These are phyloP conservation scores for Austropuccinia psidii DNA, from an alignment of 1,284 basidiomycete genomes.

Conservation along the genomic window DNA sequence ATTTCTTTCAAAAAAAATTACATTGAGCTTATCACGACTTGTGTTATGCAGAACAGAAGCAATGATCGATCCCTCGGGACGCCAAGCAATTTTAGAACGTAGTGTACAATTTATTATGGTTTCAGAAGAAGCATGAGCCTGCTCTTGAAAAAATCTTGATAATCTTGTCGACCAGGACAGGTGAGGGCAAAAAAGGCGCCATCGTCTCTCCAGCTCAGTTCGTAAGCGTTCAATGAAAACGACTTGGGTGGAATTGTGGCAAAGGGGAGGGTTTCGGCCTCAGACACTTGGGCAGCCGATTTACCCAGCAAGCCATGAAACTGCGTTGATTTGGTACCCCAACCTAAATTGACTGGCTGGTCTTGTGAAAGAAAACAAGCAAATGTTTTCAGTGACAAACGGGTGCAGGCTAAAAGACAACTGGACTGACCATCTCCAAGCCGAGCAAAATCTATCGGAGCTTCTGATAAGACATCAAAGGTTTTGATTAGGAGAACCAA, in stretches of 20 bases:
- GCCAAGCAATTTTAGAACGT: slow-evolving; percentile 73
- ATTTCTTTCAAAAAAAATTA: slow-evolving; percentile 93
- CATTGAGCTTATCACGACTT: slow-evolving; percentile 60
- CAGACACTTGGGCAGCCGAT: slow-evolving; percentile 56
- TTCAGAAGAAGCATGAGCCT: slow-evolving; percentile 70
- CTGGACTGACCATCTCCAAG: slow-evolving; percentile 44
- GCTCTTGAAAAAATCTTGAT: slow-evolving; percentile 75
- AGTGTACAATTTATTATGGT: slow-evolving; percentile 61
- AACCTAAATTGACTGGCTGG: slow-evolving; percentile 51
- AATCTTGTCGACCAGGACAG: slow-evolving; percentile 6
- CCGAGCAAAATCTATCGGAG: slow-evolving; percentile 41
- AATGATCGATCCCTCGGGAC: slow-evolving; percentile 77
- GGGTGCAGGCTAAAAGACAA: no score
- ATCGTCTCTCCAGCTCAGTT: slow-evolving; percentile 17
- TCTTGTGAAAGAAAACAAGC: no score
- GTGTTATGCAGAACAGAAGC: slow-evolving; percentile 71
- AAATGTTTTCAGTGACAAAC: no score
- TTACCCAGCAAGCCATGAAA: slow-evolving; percentile 96
- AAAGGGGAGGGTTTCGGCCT: slow-evolving; percentile 38
- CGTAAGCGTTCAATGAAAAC: background rate
- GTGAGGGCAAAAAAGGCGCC: slow-evolving; percentile 20
- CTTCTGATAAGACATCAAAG: slow-evolving; percentile 45
- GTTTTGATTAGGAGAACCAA: slow-evolving; percentile 46
- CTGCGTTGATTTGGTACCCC: slow-evolving; percentile 95
- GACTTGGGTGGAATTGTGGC: no score